Percentiles rank a stretch among this genome's conserved stretches.
Conservation (phyloP, 208 protist species). For the Trypanosomatidae sp. region DNA sequence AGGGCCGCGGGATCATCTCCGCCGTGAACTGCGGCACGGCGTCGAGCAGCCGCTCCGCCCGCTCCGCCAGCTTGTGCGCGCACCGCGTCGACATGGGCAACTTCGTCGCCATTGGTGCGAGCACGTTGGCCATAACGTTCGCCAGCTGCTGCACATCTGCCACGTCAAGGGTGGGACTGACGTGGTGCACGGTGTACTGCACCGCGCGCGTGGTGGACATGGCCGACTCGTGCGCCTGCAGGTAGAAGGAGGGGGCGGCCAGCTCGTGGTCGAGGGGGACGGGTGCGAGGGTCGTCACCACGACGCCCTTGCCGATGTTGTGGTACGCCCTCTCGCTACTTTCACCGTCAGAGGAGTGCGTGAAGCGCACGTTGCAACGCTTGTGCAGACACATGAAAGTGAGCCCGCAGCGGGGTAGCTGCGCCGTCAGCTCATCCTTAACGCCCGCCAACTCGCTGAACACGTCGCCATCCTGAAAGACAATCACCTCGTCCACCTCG, state of each 20-base stretch:
- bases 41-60: conserved; percentile 77
- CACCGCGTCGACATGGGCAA: conserved; percentile 89
- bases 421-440: conserved; percentile 47
- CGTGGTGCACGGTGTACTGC: conserved; percentile 79
- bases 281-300: conserved; percentile 69
- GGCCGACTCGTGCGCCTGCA: conserved; percentile 85
- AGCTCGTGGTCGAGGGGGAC: conserved; percentile 38
- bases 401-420: conserved; percentile 61
- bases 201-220: conserved; percentile 88
- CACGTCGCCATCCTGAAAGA: conserved; percentile 90
- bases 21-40: conserved; percentile 63
- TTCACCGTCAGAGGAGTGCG: conserved; percentile 28
- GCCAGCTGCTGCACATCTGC: conserved; percentile 80
- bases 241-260: conserved; percentile 70
- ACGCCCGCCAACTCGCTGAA: conserved; percentile 70
- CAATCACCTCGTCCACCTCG: conserved; percentile 82
- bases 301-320: conserved; percentile 75
- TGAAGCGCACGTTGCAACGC: conserved; percentile 87
- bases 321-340: conserved; percentile 12
- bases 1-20: conserved; percentile 71
- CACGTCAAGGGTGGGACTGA: conserved; percentile 67
- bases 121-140: conserved; percentile 69
- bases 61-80: conserved; percentile 75
- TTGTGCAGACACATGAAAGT: conserved; percentile 93
- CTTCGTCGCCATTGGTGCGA: conserved; percentile 78